Evolutionary conservation across 1,284 basidiomycete genomes (phyloP).

Genomic region (Malassezia obtusa): DNA sequence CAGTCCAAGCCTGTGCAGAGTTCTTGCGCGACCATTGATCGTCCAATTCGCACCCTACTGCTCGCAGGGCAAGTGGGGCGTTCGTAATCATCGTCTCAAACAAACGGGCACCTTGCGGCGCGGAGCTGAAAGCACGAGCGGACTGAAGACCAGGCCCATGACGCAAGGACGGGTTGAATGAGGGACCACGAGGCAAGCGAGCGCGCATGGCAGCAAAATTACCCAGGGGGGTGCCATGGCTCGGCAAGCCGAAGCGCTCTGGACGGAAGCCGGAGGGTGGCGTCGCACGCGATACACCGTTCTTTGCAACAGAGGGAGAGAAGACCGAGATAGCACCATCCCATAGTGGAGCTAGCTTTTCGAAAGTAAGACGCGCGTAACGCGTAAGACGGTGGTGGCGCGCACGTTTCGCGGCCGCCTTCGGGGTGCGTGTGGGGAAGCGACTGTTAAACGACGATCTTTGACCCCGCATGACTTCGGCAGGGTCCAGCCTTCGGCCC

Average conservation of each 20-base stretch:
- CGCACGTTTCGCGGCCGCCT: too few relatives aligned
- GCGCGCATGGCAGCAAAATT: slow-evolving; percentile 1
- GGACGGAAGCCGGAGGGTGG: not conserved
- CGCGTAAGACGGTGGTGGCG: not conserved
- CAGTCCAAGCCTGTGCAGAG: not conserved
- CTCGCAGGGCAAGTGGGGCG: not conserved
- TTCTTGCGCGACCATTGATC: not conserved
- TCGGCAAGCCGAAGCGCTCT: not conserved
- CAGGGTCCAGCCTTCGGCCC: not conserved
- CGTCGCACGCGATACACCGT: not conserved
- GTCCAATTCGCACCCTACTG: not conserved
- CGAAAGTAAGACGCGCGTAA: not conserved
- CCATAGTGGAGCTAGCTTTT: not conserved
- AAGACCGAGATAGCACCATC: slow-evolving; percentile 1
- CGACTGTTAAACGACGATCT: not conserved
- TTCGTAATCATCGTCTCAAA: slow-evolving; percentile 11
- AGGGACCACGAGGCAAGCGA: slow-evolving; percentile 1
- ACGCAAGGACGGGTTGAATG: not conserved
- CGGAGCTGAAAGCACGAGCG: slow-evolving; percentile 4
- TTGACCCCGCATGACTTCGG: not conserved
- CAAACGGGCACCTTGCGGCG: not conserved
- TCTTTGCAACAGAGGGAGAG: not conserved
- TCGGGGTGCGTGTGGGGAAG: not conserved
- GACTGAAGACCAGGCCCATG: slow-evolving; percentile 6
- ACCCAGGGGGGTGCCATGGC: not conserved